phyloP scores from a whole-genome alignment of 257 asterid species.

The Plantago ovata region DNA sequence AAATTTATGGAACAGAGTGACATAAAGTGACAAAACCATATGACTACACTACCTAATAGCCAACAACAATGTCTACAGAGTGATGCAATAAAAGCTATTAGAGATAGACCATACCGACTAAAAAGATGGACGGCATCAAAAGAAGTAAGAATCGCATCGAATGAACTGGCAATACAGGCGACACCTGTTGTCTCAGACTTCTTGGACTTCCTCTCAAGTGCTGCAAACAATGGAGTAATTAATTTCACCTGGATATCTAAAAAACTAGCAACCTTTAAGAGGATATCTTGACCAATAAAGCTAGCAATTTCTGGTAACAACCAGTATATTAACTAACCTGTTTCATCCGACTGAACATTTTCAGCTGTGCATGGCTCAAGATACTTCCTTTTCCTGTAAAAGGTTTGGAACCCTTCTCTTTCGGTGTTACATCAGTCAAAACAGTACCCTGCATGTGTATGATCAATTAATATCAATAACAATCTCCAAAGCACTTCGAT shows the following conservation, averaged over 20 bases:
- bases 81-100: background rate
- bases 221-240: conserved; percentile 31
- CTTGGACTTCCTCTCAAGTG: conserved; percentile 40
- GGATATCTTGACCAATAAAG: background rate
- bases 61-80: too few species aligned
- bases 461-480: conserved; percentile 53
- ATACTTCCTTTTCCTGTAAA: conserved; percentile 39
- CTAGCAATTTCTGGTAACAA: background rate
- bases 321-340: conserved; percentile 48
- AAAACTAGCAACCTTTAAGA: conserved; percentile 1
- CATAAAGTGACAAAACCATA: too few species aligned
- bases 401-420: conserved; percentile 55
- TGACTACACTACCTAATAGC: too few species aligned
- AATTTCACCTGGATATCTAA: conserved; percentile 14
- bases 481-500: conserved; percentile 42
- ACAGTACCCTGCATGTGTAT: conserved; percentile 30
- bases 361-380: conserved; percentile 27
- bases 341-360: conserved; percentile 45
- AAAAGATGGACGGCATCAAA: conserved; percentile 61
- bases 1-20: too few species aligned
- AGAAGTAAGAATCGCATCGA: conserved; percentile 55
- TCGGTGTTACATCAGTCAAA: conserved; percentile 47
- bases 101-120: conserved; percentile 57
- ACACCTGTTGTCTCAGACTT: conserved; percentile 26
- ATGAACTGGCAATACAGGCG: conserved; percentile 32